Evolutionary conservation across 306 rosid species (phyloP).

Genomic region (Malus domestica): DNA sequence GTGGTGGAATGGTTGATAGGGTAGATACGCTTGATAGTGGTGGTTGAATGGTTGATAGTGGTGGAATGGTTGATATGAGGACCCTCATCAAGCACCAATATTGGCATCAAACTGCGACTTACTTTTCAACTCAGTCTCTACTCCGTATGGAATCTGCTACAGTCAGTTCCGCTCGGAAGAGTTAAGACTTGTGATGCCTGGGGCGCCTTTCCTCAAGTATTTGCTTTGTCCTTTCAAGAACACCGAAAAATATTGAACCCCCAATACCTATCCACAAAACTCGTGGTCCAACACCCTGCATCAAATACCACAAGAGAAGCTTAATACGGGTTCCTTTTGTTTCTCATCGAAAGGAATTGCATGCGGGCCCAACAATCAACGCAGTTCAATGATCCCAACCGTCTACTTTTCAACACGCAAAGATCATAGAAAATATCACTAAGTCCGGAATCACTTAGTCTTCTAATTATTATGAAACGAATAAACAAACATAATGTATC

Average conservation of each 20-base stretch:
- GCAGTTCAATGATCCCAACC: neutral
- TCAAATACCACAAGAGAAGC: neutral
- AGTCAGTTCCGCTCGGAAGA: neutral
- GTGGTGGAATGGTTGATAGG: too few relatives aligned
- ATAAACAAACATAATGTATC: neutral
- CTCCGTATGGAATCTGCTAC: neutral
- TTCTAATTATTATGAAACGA: neutral
- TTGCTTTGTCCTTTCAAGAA: constrained; percentile 68
- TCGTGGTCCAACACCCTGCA: constrained; percentile 70
- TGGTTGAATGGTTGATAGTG: too few relatives aligned
- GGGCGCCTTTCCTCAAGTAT: constrained; percentile 39
- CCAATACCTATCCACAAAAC: constrained; percentile 81
- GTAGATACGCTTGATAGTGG: too few relatives aligned
- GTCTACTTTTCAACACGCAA: neutral
- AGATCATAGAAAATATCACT: neutral
- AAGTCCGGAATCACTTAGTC: neutral
- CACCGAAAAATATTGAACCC: constrained; percentile 73
- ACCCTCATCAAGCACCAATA: too few relatives aligned
- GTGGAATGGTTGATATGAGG: too few relatives aligned
- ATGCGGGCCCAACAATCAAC: neutral
- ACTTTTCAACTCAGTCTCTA: too few relatives aligned
- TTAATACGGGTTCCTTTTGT: neutral
- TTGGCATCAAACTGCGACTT: too few relatives aligned
- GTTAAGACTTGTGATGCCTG: neutral
- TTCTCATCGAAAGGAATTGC: too few relatives aligned